Evolutionary conservation across 2,329 filamentous ascomycete genomes (phyloP), one percentile per base, ranked within the genome.

Genomic region (Penicillium janthinellum): DNA sequence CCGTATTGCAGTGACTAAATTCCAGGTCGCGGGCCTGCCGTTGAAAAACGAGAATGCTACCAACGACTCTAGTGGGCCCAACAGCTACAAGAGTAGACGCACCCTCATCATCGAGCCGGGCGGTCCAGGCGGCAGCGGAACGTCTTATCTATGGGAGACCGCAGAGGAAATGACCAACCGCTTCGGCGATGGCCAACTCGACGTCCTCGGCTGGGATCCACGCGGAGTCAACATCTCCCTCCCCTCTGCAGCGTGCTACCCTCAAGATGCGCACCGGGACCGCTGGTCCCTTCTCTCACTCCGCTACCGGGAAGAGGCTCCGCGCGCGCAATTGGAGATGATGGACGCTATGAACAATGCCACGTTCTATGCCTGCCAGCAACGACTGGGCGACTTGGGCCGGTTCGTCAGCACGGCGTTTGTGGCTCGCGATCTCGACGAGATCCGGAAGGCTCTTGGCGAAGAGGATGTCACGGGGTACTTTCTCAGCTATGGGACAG

Each of bases 281-380:
- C 41, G 63, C 38, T 65, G 61, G 63, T 62, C 61, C 20, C 48
- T 60, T 7, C 39, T 65, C 11, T n/a, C 59, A 41, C 34, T 54
- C 4, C 53, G 22, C 4, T 62, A 65, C 52, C 61, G 57, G 12
- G 63, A 65, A 34, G 63, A 57, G 11, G 51, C 61, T 35, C 55
- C 57, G 35, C 34, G 17, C 6, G 20, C 20, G 14, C 63, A 65
- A 35, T 8, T 64, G 4, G 56, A 62, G 35, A 17, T 59, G 8
- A 31, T 45, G 15, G 63, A 65, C 52, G 59, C 63, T 20, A 64
- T 65, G 61, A 62, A 64, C 38, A 62, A 65, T 14, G 63, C 63
- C 5, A 64, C 59, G 0, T 62, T 65, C 45, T 62, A 55, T 48
- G 61, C 61, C 22, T 65, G 61, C 22, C 61, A 60, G 37, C 58